These are phyloP conservation scores for Fusarium sp. DNA, from an alignment of 2,329 filamentous ascomycete species.

Conservation along the genomic window DNA sequence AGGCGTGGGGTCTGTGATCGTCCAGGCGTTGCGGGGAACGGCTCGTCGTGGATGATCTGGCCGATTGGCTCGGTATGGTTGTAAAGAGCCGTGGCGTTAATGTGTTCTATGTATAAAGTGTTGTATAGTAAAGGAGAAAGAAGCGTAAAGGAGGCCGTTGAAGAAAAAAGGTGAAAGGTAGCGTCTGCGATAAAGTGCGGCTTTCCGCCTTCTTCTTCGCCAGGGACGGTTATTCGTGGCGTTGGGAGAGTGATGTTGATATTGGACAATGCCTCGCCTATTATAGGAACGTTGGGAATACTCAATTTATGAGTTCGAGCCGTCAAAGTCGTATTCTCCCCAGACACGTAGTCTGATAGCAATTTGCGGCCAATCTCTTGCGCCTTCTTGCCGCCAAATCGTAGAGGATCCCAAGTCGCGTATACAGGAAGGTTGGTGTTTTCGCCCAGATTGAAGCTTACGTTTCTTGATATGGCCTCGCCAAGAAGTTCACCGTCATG, in stretches of 20 bases:
- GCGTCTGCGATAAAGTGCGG: constrained; percentile 85
- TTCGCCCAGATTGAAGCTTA: constrained; percentile 74
- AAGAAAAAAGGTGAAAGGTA: constrained; percentile 87
- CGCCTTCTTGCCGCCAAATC: constrained; percentile 71
- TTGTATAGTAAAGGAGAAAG: constrained; percentile 81
- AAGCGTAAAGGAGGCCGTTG: constrained; percentile 86
- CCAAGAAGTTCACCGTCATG: constrained; percentile 81
- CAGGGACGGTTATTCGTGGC: constrained; percentile 74
- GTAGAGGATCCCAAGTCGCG: constrained; percentile 79
- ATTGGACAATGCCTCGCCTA: constrained; percentile 79
- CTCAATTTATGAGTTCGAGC: constrained; percentile 77
- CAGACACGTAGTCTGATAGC: constrained; percentile 88
- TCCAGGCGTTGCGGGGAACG: constrained; percentile 84
- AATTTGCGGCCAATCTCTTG: constrained; percentile 76
- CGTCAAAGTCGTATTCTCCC: constrained; percentile 84
- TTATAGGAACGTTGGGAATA: constrained; percentile 78
- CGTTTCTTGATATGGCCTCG: constrained; percentile 75
- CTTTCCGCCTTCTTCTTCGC: constrained; percentile 53
- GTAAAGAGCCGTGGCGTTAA: constrained; percentile 89
- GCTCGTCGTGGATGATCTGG: constrained; percentile 78
- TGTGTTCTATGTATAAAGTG: constrained; percentile 79
- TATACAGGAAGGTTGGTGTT: constrained; percentile 78
- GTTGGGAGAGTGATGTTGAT: constrained; percentile 79
- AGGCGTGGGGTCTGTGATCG: constrained; percentile 78
- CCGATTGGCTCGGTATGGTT: constrained; percentile 84